phyloP scores from a whole-genome alignment of 441 rosid species.

The Bocquillonia castaneifolia region DNA sequence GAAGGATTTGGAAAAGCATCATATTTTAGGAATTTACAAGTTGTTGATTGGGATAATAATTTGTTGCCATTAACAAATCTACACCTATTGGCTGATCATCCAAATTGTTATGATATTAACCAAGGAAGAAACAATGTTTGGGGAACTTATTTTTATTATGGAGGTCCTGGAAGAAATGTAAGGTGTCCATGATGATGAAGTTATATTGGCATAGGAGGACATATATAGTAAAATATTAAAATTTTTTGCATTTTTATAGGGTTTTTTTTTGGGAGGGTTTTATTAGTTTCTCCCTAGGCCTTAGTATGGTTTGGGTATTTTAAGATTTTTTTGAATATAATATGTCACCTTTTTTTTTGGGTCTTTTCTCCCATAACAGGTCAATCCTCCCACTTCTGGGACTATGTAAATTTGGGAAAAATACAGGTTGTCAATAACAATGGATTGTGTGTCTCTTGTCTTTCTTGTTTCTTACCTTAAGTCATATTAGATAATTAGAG shows the following conservation, averaged over 20 bases:
- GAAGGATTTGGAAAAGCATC: slow-evolving; percentile 82
- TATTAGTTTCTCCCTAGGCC: slow-evolving; percentile 13
- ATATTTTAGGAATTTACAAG: slow-evolving; percentile 75
- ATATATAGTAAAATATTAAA: slow-evolving; percentile 6
- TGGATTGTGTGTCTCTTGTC: slow-evolving; percentile 18
- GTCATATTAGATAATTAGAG: neutral
- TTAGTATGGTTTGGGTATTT: slow-evolving; percentile 19
- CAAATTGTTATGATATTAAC: slow-evolving; percentile 75
- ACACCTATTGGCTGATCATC: slow-evolving; percentile 70
- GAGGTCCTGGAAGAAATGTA: slow-evolving; percentile 92
- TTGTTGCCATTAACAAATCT: slow-evolving; percentile 65
- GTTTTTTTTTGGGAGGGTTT: neutral
- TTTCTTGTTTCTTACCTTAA: neutral
- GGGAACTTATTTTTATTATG: slow-evolving; percentile 93
- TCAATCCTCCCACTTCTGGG: slow-evolving; percentile 18
- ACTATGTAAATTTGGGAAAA: slow-evolving; percentile 28
- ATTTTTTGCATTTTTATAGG: neutral
- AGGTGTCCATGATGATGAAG: slow-evolving; percentile 49
- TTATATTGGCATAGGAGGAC: slow-evolving; percentile 13
- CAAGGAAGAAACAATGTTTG: slow-evolving; percentile 76
- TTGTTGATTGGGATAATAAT: slow-evolving; percentile 93
- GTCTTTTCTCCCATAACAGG: slow-evolving; percentile 13
- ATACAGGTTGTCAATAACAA: slow-evolving; percentile 29
- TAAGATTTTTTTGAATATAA: neutral
- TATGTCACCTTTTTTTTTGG: neutral